Evolutionary conservation across 164 flowering plant species (phyloP), one percentile per base, ranked within the genome.

Genomic region (Piper longum): DNA sequence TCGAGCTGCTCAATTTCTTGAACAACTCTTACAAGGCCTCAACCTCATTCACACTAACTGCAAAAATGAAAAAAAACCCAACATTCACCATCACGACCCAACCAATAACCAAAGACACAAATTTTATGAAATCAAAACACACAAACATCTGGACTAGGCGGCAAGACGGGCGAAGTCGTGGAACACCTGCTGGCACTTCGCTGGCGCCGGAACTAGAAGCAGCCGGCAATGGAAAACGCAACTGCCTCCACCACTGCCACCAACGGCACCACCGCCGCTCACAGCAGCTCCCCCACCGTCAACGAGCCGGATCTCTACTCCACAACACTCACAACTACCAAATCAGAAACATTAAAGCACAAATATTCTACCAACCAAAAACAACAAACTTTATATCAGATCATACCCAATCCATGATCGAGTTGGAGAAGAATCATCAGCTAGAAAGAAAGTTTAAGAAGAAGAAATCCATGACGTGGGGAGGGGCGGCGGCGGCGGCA

Each of bases 11-110:
- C 64, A 87, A 57, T 72, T 85, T 85, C 77, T 80, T 87, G 63
- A 72, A 89, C 8, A 89, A 79, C 75, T 85, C 89, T 61, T 78
- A 72, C 59, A 89, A 72, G 3, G 88, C 91, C 69, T 83, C 88
- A 5, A 89, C 83, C 77, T 89, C 95, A 65, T 71, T 79, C n/a
- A 82, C 83, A 3, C 82, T 78, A 73, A 87, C 91, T 89, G 83
- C 78, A 78, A 67, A 19, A 26, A 26, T 0, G 4, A 17, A 57
- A 55, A 36, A 26, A n/a, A n/a, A n/a, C 17, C 3, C 41, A 7
- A 5, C 2, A 2, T 36, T 5, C 3, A 1, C 52, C 41, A 18
- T 2, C 6, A 4, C 16, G 18, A 48, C 14, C 18, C 5, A 60
- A 48, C 41, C 4, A 57, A 40, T 2, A 11, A 13, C 45, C 16